Evolutionary conservation across 768 basidiomycete species (phyloP), one percentile per base, ranked within the genome.

Genomic region (Russula earlei): DNA sequence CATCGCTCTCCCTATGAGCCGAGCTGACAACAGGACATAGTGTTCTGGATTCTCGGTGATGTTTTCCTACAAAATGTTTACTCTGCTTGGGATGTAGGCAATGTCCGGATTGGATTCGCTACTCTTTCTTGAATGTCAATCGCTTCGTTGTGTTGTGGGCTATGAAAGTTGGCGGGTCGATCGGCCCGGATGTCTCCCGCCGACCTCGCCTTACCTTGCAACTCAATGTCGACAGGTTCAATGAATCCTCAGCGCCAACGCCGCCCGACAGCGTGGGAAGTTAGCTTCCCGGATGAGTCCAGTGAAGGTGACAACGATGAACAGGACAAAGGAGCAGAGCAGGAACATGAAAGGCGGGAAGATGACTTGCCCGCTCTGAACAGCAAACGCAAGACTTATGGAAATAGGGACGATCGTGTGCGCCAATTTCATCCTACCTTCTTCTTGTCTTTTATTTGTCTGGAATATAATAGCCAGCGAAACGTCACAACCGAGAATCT

Each of bases 211-310:
- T n/a, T n/a, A n/a, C n/a, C 12, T n/a, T 20, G 6, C 41, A 54
- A 38, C n/a, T 4, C 34, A 36, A 44, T 51, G 55, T 14, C 22
- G 27, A 20, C 27, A 24, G 27, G 31, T 7, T n/a, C n/a, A 27
- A 36, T 37, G 24, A 29, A 17, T 29, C 17, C 47, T 19, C 56
- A 41, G 29, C 49, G 42, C 22, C 2, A 14, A 31, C 52, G 57
- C 12, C 64, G 67, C 25, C 77, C 78, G 0, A 76, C 69, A 5
- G 83, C 84, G 2, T 77, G 75, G 41, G 78, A 81, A 12, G 70
- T 82, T 11, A 76, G 77, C 10, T 84, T 79, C 56, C 74, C 74
- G 0, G 72, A 69, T 11, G 77, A 79, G 52, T 63, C 65, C 3
- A 43, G 60, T 12, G 59, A 55, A 41, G 45, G 36, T 48, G 50